Base-by-base conservation (phyloP, 331 rosid genomes). In the Acacia concinna region DNA sequence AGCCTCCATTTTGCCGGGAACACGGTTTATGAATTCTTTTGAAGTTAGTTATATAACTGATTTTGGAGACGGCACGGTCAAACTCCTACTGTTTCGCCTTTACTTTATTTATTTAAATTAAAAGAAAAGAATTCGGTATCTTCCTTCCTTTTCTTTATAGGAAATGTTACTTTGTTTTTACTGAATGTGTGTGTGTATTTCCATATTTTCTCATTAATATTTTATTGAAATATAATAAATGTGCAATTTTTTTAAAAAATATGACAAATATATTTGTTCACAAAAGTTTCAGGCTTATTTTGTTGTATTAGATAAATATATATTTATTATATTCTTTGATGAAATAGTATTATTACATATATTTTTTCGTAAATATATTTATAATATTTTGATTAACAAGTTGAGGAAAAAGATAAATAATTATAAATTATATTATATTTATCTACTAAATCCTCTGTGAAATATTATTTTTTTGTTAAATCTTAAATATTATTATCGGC, bases 1-100 rank as follows among this genome's bases (percentile, higher is more conserved):
- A 57, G 60, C 37, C 25, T 23, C 73, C 46, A 13, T 14, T 68
- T 23, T 37, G 20, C 6, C 15, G 49, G 52, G 32, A 21, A 43
- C n/a, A 23, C 56, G 6, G 27, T 13, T 67, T 25, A 37, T 56
- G 18, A 40, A 11, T 21, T 3, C 35, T 27, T 14, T 41, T 40
- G 30, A 7, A 25, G 74, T 69, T 41, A 41, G 74, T 69, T 69
- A 25, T 25, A 4, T 43, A 69, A 69, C 74, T 23, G 56, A 69
- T 41, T 43, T 69, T 40, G 37, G 56, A 31, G 27, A 9, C 20
- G 3, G 21, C 74, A 35, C 12, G 10, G 74, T 69, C 74, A 43
- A 43, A 52, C 34, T 43, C 14, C 52, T 12, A 23, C 34, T 12
- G 34, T 68, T 38, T 13, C 73, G 1, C 18, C 23, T 56, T 38